Conservation (phyloP, 306 rosid species). For the Rosa multiflora region DNA sequence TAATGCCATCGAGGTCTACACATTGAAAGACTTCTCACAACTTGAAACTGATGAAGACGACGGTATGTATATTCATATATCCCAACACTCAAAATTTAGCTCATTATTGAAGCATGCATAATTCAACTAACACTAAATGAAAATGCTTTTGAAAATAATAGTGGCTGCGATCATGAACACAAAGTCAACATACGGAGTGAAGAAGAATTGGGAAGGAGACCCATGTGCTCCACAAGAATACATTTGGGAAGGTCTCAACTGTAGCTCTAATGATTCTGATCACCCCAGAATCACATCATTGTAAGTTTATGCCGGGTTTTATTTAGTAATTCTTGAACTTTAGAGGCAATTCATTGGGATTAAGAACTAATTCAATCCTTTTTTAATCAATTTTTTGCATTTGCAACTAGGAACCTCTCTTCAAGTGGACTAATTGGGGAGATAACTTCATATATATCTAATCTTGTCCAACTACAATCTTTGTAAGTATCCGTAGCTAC, state of each 20-base stretch:
- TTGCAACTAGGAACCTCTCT: constrained; percentile 33
- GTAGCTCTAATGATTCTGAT: constrained; percentile 24
- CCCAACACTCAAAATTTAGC: neutral
- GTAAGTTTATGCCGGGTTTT: constrained; percentile 27
- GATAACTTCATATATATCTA: constrained; percentile 29
- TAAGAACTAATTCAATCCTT: neutral
- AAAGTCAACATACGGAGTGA: constrained; percentile 27
- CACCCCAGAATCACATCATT: constrained; percentile 36
- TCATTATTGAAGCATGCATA: neutral
- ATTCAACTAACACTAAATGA: neutral
- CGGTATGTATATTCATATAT: constrained; percentile 28
- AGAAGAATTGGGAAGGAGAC: constrained; percentile 52
- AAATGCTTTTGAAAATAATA: constrained; percentile 14
- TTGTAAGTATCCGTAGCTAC: constrained; percentile 38
- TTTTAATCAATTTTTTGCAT: constrained; percentile 1
- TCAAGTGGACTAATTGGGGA: constrained; percentile 42
- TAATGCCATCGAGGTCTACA: constrained; percentile 48
- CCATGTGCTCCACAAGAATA: constrained; percentile 39
- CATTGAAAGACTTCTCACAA: constrained; percentile 22
- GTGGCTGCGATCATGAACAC: constrained; percentile 41
- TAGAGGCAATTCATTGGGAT: too few species aligned
- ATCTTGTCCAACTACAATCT: constrained; percentile 28
- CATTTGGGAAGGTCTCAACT: constrained; percentile 48
- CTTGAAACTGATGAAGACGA: constrained; percentile 37
- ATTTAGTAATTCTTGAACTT: too few species aligned